phyloP scores from a whole-genome alignment of 1,284 basidiomycete species.

The Rhodotorula sp. region DNA sequence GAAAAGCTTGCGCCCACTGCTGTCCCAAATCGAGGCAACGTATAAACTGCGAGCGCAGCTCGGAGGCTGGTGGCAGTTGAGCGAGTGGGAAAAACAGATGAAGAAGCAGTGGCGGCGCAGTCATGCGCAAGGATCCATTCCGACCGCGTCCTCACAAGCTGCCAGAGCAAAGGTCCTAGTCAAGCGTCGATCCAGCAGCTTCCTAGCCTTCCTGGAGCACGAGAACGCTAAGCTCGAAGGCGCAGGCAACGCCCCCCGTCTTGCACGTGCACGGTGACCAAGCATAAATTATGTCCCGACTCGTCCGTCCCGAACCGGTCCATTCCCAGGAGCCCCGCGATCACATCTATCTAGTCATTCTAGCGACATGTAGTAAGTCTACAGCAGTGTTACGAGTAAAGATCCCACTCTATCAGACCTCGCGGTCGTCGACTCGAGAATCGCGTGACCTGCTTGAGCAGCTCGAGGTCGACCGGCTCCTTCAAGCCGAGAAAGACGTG shows the following conservation, averaged over 20 bases:
- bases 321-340: no score
- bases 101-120: no score
- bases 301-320: no score
- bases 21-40: neutral
- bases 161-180: no score
- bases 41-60: neutral
- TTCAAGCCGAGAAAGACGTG: slow-evolving; percentile 30
- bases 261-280: neutral
- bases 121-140: no score
- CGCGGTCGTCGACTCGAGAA: slow-evolving; percentile 4
- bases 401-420: slow-evolving; percentile 5
- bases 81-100: neutral
- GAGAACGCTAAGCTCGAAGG: no score
- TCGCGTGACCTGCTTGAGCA: slow-evolving; percentile 17
- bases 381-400: slow-evolving; percentile 5
- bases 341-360: neutral
- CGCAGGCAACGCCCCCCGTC: no score
- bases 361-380: neutral
- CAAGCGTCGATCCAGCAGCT: no score
- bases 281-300: no score
- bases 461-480: slow-evolving; percentile 5
- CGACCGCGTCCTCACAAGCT: no score
- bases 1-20: neutral
- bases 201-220: no score
- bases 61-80: neutral